Evolutionary conservation across 306 rosid genomes (phyloP).

Genomic region (Lupinus albus): DNA sequence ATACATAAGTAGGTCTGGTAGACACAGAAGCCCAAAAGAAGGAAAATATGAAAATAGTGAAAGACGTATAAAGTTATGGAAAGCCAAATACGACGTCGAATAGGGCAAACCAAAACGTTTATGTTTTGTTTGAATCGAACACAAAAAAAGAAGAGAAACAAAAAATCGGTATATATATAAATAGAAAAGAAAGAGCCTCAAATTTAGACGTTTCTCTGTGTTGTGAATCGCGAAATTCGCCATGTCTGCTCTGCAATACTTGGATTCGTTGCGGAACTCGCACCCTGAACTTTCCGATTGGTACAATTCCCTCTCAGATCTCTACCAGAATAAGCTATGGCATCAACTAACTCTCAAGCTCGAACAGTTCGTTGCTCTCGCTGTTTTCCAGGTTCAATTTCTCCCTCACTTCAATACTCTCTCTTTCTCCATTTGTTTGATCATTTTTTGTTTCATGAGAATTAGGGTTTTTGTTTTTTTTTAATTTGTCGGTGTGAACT

Average conservation of each 20-base stretch:
- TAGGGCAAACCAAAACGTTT: no score
- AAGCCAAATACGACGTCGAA: no score
- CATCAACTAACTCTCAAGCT: conserved; percentile 99
- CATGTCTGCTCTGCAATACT: conserved; percentile 97
- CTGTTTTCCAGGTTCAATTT: conserved; percentile 74
- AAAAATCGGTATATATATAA: no score
- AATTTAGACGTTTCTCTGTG: no score
- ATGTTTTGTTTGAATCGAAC: no score
- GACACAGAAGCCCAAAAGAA: no score
- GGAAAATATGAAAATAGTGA: no score
- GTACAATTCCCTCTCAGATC: conserved; percentile 94
- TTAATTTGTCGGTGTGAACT: no score
- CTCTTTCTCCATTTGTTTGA: background rate
- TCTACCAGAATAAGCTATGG: conserved; percentile 98
- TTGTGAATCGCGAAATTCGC: conserved; percentile 4
- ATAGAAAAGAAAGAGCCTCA: no score
- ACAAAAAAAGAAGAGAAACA: no score
- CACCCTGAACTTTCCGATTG: conserved; percentile 92
- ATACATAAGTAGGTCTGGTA: no score
- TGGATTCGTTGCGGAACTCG: conserved; percentile 80
- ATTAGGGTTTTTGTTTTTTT: conserved; percentile 57
- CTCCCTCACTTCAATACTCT: background rate
- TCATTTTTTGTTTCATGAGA: background rate
- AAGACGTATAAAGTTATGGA: no score
- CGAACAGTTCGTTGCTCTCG: conserved; percentile 89